Base-by-base conservation (phyloP, 495 filamentous ascomycete species). In the Cercophora sp. region DNA sequence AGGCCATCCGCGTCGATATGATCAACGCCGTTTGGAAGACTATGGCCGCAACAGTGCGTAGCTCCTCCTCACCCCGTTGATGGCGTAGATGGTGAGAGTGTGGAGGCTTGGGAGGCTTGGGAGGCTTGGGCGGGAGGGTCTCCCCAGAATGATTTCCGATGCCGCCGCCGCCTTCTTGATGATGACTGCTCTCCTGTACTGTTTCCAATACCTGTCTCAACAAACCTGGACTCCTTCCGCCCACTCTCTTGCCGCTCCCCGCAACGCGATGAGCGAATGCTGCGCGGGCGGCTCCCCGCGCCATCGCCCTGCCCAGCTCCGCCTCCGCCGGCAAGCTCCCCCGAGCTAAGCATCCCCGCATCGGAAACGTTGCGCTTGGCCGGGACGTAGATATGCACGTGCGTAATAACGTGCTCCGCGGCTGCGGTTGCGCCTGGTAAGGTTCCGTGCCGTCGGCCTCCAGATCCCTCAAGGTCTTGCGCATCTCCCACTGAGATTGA, bases 391-490 rank as follows among this genome's bases (percentile, higher is more conserved):
- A 64, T 23, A 48, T 62, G 61, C 25, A 59, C 50, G 37, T 59
- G 55, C 34, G 56, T 54, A 47, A 51, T 31, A 57, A 60, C 49
- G 16, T 42, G 42, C 24, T 56, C 45, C 19, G 34, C 36, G 26
- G 26, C 20, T 2, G 37, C 19, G n/a, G n/a, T n/a, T n/a, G n/a
- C n/a, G n/a, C n/a, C n/a, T n/a, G n/a, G n/a, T n/a, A n/a, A n/a
- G n/a, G n/a, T n/a, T n/a, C n/a, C n/a, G 23, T 16, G 42, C 26
- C 16, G 19, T 42, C 46, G 16, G 18, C 16, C 8, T 22, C 4
- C 19, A 25, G 39, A 39, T 27, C 48, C 16, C 58, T 61, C 61
- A 66, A 59, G 23, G 61, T 64, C 52, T 62, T 64, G 32, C 61
- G 58, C 54, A 66, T 64, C 43, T 54, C 55, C 42, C 51, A 35